Evolutionary conservation across 768 basidiomycete species (phyloP), one percentile per base, ranked within the genome.

Genomic region (Imleria badia): DNA sequence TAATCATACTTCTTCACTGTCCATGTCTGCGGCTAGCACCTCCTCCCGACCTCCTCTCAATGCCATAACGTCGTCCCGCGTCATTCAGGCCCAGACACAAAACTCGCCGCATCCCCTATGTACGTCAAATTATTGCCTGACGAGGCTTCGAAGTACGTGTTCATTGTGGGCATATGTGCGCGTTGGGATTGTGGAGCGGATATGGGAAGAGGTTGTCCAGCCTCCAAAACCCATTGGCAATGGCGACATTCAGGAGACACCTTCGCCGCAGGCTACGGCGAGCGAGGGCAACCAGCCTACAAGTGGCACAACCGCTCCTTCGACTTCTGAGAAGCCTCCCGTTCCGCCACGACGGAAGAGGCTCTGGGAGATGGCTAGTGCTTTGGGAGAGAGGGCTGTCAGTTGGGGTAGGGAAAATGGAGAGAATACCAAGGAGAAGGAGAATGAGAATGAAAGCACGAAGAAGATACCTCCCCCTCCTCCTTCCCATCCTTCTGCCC

Each of bases 131-230:
- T 96, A 93, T 87, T 96, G 94, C 68, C 76, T 96, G 15, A 74
- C 81, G 6, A 82, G 94, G 9, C 76, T 97, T 19, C 83, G 94
- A 13, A 79, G 87, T 35, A 92, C 94, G n/a, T 95, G 93, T 70
- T 87, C 86, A 5, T 74, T 96, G 14, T 97, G 94, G 93, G 83
- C 88, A 17, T 96, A 91, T 63, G 85, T 96, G 47, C 82, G 92
- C 22, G 85, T 83, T 0, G 83, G 88, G 11, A 76, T 97, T 50
- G 77, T 96, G 19, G 91, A 94, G 55, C 87, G 86, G 60, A 75
- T 96, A 6, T 97, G 94, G 94, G 88, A 92, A 52, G 94, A 95
- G 58, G 90, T 81, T 7, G 60, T 69, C 3, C 74, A 76, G 11
- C 66, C 75, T 2, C 62, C 65, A 1, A 63, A 60, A 34, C 61